Conservation (phyloP, 179 eudicot genomes). For the Carnegiea gigantea region DNA sequence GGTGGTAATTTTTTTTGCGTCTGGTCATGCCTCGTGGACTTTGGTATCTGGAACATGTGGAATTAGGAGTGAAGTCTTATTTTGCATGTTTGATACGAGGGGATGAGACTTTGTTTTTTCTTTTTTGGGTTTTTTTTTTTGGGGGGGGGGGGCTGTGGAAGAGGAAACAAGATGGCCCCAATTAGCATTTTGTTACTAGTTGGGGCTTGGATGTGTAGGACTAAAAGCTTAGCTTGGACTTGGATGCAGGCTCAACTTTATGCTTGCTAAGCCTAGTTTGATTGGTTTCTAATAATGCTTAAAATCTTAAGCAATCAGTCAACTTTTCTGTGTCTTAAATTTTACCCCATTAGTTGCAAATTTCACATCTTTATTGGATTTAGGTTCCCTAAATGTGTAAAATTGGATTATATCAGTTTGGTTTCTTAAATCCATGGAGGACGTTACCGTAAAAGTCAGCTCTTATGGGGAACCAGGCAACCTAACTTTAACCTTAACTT, state of each 20-base stretch:
- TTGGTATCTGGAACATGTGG: not conserved
- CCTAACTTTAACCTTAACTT: no score
- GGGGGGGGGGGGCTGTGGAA: not conserved
- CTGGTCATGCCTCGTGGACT: not conserved
- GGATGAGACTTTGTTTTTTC: not conserved
- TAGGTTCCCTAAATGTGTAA: no score
- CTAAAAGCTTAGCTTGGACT: not conserved
- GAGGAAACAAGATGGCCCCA: not conserved
- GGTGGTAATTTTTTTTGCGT: not conserved
- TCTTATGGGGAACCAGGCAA: no score
- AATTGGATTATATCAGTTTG: no score
- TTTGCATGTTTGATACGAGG: not conserved
- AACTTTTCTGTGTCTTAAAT: no score
- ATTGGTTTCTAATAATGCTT: no score
- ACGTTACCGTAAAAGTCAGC: no score
- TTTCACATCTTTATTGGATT: no score
- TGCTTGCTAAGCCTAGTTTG: not conserved
- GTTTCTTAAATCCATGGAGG: no score
- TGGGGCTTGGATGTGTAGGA: not conserved
- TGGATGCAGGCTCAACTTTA: not conserved
- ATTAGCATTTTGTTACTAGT: not conserved
- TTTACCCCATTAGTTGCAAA: no score
- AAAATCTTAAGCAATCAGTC: no score
- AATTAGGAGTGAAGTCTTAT: not conserved
- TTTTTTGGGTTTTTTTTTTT: no score